phyloP scores from a whole-genome alignment of 257 asterid genomes.

The Plantago major region DNA sequence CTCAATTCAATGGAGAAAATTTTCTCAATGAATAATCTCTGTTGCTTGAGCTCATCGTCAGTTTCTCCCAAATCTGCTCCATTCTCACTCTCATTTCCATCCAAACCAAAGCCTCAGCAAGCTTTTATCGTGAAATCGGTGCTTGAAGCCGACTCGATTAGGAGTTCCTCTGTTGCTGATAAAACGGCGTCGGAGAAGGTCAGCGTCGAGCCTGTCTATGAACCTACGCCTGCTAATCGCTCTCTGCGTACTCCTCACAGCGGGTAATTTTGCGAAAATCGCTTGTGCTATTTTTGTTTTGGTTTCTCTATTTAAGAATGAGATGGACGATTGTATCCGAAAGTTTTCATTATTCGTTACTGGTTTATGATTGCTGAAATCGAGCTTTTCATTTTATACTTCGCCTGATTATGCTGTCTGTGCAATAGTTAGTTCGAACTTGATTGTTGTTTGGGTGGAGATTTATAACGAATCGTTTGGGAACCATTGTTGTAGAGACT shows the following conservation, averaged over 20 bases:
- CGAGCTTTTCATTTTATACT: no score
- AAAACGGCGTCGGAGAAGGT: no score
- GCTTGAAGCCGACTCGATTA: background rate
- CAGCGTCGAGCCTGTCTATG: constrained; percentile 49
- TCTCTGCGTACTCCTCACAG: constrained; percentile 91
- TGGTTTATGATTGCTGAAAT: background rate
- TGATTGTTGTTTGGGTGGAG: no score
- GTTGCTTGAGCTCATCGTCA: background rate
- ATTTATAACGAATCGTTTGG: no score
- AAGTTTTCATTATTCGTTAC: no score
- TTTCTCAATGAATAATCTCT: background rate
- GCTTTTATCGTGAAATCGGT: background rate
- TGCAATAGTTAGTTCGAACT: background rate
- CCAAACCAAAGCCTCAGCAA: background rate
- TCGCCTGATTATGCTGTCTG: background rate
- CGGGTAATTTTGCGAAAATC: constrained; percentile 47
- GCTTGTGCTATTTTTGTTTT: background rate
- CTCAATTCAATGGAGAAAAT: background rate
- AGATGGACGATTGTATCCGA: no score
- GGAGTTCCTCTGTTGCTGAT: background rate
- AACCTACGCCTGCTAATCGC: constrained; percentile 68
- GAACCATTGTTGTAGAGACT: no score
- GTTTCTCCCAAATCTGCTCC: background rate
- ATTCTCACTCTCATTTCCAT: background rate
- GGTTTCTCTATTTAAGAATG: background rate